Conservation (phyloP, 2,329 filamentous ascomycete genomes). For the Sporothrix dimorphospora region DNA sequence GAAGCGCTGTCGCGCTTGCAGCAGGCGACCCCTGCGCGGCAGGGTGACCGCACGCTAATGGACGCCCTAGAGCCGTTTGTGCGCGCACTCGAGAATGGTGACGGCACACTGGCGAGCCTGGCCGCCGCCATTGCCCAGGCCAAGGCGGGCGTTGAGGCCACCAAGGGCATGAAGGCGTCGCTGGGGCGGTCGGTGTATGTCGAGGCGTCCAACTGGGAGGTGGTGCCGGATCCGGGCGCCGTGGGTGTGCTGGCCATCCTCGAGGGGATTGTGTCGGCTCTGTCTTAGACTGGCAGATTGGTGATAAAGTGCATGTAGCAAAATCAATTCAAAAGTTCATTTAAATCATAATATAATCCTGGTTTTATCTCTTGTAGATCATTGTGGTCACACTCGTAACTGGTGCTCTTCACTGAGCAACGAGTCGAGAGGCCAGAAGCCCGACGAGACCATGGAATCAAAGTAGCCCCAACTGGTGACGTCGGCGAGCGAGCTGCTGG, state of each 20-base stretch:
- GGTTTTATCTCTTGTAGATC: neutral
- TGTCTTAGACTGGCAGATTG: neutral
- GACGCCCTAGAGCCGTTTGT: slow-evolving; percentile 90
- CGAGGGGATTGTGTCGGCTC: neutral
- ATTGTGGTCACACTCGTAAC: neutral
- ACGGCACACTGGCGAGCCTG: slow-evolving; percentile 57
- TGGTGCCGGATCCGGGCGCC: slow-evolving; percentile 65
- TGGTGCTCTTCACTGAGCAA: slow-evolving; percentile 19
- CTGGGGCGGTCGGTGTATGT: slow-evolving; percentile 83
- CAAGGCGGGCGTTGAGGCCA: slow-evolving; percentile 73
- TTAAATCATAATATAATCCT: neutral
- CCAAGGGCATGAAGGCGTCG: slow-evolving; percentile 90
- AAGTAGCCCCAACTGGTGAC: slow-evolving; percentile 28
- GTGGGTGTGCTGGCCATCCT: slow-evolving; percentile 48
- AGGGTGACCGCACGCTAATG: slow-evolving; percentile 85
- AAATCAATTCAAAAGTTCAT: neutral
- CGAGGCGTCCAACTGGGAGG: slow-evolving; percentile 70
- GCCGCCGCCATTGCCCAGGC: slow-evolving; percentile 75
- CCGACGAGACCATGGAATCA: slow-evolving; percentile 28
- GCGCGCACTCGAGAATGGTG: slow-evolving; percentile 60
- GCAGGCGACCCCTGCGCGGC: slow-evolving; percentile 79
- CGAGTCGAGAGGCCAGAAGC: slow-evolving; percentile 27
- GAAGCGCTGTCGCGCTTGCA: slow-evolving; percentile 64
- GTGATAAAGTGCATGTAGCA: neutral
- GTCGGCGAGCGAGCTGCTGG: slow-evolving; percentile 27